These are phyloP conservation scores for Xerophyta viscosa DNA, from an alignment of 106 monocot species.

Conservation along the genomic window DNA sequence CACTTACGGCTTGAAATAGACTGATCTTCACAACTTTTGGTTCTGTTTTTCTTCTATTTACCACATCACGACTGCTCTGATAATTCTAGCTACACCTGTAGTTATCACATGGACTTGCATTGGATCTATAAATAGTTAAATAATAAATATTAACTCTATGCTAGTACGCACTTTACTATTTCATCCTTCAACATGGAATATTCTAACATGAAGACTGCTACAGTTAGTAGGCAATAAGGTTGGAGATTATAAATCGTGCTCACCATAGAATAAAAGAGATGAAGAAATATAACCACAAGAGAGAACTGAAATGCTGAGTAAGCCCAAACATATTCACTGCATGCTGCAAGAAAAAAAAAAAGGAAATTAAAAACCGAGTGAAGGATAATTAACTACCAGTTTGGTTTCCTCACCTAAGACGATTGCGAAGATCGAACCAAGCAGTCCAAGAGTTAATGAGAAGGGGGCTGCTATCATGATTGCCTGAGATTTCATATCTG, in stretches of 20 bases:
- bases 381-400: neutral
- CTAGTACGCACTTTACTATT: neutral
- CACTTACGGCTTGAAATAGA: too few relatives aligned
- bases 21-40: too few relatives aligned
- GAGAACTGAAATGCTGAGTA: constrained; percentile 42
- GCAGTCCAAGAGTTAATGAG: constrained; percentile 21
- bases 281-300: constrained; percentile 29
- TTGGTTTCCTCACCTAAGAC: constrained; percentile 16
- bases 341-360: constrained; percentile 20
- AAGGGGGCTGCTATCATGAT: constrained; percentile 37
- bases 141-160: neutral
- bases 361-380: neutral
- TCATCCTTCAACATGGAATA: neutral
- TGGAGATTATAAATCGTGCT: neutral
- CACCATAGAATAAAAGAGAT: constrained; percentile 37
- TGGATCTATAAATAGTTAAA: neutral
- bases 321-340: constrained; percentile 37
- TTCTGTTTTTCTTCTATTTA: too few relatives aligned
- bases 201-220: neutral
- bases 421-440: constrained; percentile 28
- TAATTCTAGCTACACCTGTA: too few relatives aligned
- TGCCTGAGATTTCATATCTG: constrained; percentile 26
- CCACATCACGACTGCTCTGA: too few relatives aligned
- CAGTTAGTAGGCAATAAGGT: too few relatives aligned
- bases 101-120: neutral